A percentile compares a stretch with the other conserved stretches of the same genome.
Evolutionary conservation across 2,329 filamentous ascomycete species (phyloP).

Genomic region (Monosporascus sp.): DNA sequence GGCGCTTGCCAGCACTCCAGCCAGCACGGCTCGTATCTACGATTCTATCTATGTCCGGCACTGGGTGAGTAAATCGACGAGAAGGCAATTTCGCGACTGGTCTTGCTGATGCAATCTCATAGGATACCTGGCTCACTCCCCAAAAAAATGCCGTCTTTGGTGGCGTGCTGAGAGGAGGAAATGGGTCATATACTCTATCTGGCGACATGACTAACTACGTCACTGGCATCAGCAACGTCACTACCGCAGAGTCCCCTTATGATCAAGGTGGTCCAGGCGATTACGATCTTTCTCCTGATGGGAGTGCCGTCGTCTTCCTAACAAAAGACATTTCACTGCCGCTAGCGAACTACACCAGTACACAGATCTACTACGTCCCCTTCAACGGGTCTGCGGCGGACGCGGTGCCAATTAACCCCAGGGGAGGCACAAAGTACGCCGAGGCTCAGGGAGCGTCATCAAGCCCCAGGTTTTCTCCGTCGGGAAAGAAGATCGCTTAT

Average conservation of each 20-base stretch:
- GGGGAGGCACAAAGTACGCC: slow-evolving; percentile 23
- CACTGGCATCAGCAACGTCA: slow-evolving; percentile 28
- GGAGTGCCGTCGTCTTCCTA: slow-evolving; percentile 45
- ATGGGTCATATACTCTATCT: slow-evolving; percentile 23
- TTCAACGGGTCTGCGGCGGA: slow-evolving; percentile 26
- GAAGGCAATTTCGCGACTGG: background rate
- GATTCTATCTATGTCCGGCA: slow-evolving; percentile 54
- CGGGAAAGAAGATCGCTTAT: slow-evolving; percentile 54
- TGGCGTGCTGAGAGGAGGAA: slow-evolving; percentile 38
- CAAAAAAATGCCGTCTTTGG: slow-evolving; percentile 57
- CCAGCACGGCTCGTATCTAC: slow-evolving; percentile 51
- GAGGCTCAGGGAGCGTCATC: slow-evolving; percentile 30
- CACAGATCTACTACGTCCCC: slow-evolving; percentile 30
- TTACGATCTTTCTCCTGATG: slow-evolving; percentile 51
- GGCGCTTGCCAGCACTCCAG: slow-evolving; percentile 38
- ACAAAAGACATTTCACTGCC: slow-evolving; percentile 52
- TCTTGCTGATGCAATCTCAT: slow-evolving; percentile 2
- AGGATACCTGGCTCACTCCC: slow-evolving; percentile 48
- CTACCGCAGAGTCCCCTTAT: slow-evolving; percentile 39
- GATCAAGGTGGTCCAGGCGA: slow-evolving; percentile 51
- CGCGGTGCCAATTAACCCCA: slow-evolving; percentile 29
- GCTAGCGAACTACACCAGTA: slow-evolving; percentile 47
- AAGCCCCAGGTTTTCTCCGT: slow-evolving; percentile 47
- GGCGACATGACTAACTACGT: slow-evolving; percentile 30
- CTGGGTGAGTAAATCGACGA: slow-evolving; percentile 34